A percentile compares a stretch with the other conserved stretches of the same genome.
phyloP scores from a whole-genome alignment of 2,329 filamentous ascomycete species.

The Byssochlamys sp. region DNA sequence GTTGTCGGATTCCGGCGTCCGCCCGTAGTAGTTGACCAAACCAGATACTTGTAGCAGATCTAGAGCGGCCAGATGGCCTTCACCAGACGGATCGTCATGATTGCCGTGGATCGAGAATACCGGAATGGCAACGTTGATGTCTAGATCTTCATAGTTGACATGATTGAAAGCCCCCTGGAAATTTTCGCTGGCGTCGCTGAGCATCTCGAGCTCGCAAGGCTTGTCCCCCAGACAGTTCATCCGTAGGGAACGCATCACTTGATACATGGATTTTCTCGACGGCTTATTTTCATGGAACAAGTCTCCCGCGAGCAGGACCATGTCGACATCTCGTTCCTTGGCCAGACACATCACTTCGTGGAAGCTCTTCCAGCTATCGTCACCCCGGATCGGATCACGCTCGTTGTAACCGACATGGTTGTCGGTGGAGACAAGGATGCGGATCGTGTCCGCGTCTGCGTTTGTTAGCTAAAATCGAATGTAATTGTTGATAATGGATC shows the following conservation, averaged over 20 bases:
- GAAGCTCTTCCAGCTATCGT: conserved; percentile 94
- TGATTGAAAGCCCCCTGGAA: conserved; percentile 84
- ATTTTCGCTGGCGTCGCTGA: conserved; percentile 84
- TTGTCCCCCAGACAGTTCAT: conserved; percentile 93
- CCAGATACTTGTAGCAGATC: conserved; percentile 86
- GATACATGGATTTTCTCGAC: conserved; percentile 87
- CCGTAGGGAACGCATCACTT: conserved; percentile 88
- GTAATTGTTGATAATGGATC: conserved; percentile 1
- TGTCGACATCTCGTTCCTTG: conserved; percentile 82
- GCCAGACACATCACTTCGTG: conserved; percentile 90
- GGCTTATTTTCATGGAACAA: conserved; percentile 98
- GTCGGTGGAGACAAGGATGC: conserved; percentile 86
- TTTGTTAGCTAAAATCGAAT: conserved; percentile 1
- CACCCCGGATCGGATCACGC: conserved; percentile 82
- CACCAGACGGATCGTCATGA: conserved; percentile 94
- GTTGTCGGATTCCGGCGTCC: conserved; percentile 83
- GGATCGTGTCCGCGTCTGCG: conserved; percentile 68
- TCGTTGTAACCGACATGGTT: conserved; percentile 97
- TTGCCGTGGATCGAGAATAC: conserved; percentile 98
- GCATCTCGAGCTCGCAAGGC: conserved; percentile 85
- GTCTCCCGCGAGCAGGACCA: conserved; percentile 86
- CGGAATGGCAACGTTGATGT: conserved; percentile 93
- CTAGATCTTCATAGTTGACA: conserved; percentile 94
- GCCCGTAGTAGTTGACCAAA: conserved; percentile 89
- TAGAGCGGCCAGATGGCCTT: conserved; percentile 81